Evolutionary conservation across 805 yeast genomes (phyloP).

Genomic region (Yarrowia osloensis): DNA sequence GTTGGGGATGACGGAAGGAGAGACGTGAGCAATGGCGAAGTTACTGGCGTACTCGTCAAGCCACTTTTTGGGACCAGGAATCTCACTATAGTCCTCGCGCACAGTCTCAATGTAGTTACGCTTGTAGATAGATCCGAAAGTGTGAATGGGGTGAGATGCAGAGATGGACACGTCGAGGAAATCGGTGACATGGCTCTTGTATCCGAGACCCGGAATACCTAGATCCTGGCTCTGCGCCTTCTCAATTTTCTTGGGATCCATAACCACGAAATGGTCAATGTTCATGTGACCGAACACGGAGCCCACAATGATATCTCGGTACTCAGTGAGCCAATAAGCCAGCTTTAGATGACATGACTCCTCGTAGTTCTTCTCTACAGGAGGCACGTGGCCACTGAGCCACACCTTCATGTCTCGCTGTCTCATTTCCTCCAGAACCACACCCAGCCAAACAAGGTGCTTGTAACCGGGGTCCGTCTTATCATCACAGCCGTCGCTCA

Average conservation of each 20-base stretch:
- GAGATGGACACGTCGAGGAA: background rate
- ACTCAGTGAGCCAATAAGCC: conserved; percentile 80
- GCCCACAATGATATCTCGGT: conserved; percentile 79
- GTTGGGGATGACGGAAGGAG: conserved; percentile 79
- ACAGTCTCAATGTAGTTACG: conserved; percentile 61
- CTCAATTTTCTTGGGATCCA: conserved; percentile 47
- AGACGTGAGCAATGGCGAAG: conserved; percentile 68
- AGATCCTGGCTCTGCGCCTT: conserved; percentile 18
- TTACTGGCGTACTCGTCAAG: conserved; percentile 46
- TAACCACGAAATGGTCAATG: conserved; percentile 78
- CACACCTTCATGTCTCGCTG: conserved; percentile 77
- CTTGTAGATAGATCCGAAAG: conserved; percentile 67
- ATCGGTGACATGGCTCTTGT: background rate
- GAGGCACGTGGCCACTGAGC: conserved; percentile 89
- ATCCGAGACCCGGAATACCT: background rate
- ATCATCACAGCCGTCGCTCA: conserved; percentile 76
- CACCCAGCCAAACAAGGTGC: conserved; percentile 75
- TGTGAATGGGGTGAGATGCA: conserved; percentile 34
- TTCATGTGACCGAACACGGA: conserved; percentile 90
- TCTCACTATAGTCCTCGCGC: conserved; percentile 56
- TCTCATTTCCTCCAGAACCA: conserved; percentile 70
- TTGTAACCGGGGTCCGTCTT: conserved; percentile 79
- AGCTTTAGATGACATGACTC: conserved; percentile 71
- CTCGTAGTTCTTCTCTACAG: conserved; percentile 75
- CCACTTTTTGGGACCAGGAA: conserved; percentile 42